phyloP scores from a whole-genome alignment of 2,329 filamentous ascomycete genomes.

The Neonectria punicea region DNA sequence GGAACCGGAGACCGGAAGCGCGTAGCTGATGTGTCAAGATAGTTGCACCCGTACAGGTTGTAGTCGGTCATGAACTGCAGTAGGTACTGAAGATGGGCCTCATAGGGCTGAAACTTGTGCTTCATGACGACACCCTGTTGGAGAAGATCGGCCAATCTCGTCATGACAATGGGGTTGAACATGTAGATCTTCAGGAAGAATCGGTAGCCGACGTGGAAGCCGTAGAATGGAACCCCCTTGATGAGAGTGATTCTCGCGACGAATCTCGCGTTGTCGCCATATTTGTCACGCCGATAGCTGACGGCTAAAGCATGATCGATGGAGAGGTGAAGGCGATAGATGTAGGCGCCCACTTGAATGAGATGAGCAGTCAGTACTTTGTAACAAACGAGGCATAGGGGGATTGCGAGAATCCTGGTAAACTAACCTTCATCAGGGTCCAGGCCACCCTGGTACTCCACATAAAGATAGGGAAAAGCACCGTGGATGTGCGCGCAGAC shows the following conservation, averaged over 20 bases:
- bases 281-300: slow-evolving; percentile 81
- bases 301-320: slow-evolving; percentile 91
- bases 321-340: slow-evolving; percentile 81
- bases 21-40: slow-evolving; percentile 77
- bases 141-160: slow-evolving; percentile 85
- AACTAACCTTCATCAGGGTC: slow-evolving; percentile 72
- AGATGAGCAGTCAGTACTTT: slow-evolving; percentile 21
- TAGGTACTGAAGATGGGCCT: slow-evolving; percentile 91
- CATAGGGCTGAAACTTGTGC: slow-evolving; percentile 86
- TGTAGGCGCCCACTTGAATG: slow-evolving; percentile 75
- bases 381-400: background rate
- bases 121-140: slow-evolving; percentile 90
- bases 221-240: slow-evolving; percentile 95
- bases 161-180: slow-evolving; percentile 87
- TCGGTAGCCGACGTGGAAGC: slow-evolving; percentile 90
- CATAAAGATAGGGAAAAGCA: slow-evolving; percentile 93
- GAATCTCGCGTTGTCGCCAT: slow-evolving; percentile 73
- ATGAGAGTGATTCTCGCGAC: slow-evolving; percentile 92
- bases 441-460: slow-evolving; percentile 82
- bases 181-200: slow-evolving; percentile 96
- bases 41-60: slow-evolving; percentile 94
- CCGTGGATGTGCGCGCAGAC: slow-evolving; percentile 97
- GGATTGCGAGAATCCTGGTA: background rate
- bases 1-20: slow-evolving; percentile 83
- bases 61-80: slow-evolving; percentile 99